Base-by-base conservation (phyloP, 495 filamentous ascomycete genomes). In the Aspergillus hancockii region DNA sequence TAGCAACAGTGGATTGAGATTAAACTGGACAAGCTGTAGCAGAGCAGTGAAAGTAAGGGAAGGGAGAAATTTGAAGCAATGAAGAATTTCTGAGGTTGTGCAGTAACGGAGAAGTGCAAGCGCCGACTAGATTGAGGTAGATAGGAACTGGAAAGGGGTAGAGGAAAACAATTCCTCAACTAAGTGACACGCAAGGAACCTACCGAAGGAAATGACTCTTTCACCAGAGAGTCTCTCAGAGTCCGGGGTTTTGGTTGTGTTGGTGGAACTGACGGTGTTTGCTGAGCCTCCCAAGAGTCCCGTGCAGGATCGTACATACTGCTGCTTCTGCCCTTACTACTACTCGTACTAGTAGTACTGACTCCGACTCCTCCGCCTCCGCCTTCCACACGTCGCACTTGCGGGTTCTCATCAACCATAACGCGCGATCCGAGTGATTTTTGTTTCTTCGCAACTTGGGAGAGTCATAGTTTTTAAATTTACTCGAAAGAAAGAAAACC, bases 241-340 rank as follows among this genome's bases (percentile, higher is more conserved):
- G 32, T 34, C 30, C 47, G 38, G 40, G 51, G 38, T 30, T 13
- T 25, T n/a, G 59, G 47, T 7, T 54, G 19, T 40, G 50, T 25
- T 9, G n/a, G 30, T 32, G 40, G 55, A 19, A 21, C 49, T 46
- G 51, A 25, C 12, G 18, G 45, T 12, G 55, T 38, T 19, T 54
- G 41, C 16, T 46, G 25, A 36, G 62, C 57, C 55, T 61, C 57
- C 62, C 63, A 78, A 51, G 61, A 65, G 65, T 79, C 76, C 61
- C 76, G 65, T 36, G 76, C 76, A 30, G 76, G 72, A 67, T 79
- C 76, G 56, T 78, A 79, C 72, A 76, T 76, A 19, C 40, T 57
- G 57, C 34, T 50, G 43, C 55, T 63, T 45, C 62, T 40, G 36
- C 36, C 36, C 22, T 23, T 51, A n/a, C 46, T 22, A 13, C 5